Base-by-base conservation (phyloP, 2,329 filamentous ascomycete genomes). In the Claviceps spartinae region DNA sequence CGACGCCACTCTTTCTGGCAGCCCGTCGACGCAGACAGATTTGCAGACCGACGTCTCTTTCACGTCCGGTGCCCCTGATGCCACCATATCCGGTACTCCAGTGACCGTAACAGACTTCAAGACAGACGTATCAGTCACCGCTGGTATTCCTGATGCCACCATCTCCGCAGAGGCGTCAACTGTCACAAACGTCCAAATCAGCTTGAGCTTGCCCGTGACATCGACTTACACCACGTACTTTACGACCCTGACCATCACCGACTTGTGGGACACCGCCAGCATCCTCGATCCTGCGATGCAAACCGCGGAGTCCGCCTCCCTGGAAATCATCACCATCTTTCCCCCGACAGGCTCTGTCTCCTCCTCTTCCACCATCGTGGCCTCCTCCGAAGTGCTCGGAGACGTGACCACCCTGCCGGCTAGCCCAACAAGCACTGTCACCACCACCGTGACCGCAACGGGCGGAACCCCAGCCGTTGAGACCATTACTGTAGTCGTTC, bases 401-500 rank as follows among this genome's bases (percentile, higher is more conserved):
- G 60, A 63, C 37, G 57, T 55, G 14, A 54, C 58, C 43, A 60
- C 60, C 24, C 54, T 54, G 6, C 50, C 51, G 34, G 59, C 60
- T 30, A 54, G 51, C 16, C 51, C 50, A 34, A 56, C 58, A 34
- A 55, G 58, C 54, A 67, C 62, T 16, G 54, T 60, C 54, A 68
- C 65, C 18, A 47, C 60, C 49, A 59, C 63, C 30, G 57, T 66
- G 50, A 69, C 66, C 37, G 57, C 61, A 47, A 67, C 63, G n/a
- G 55, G 47, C 37, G 63, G 62, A 20, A 53, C 59, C 36, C 55
- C 60, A 6, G 55, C 56, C 9, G 61, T 62, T 24, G 60, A 60
- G 26, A 66, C 64, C 52, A 65, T 60, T n/a, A 69, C 65, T 14
- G 58, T 68, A 53, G 61, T 60, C 52, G 58, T 66, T 22, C 56